Evolutionary conservation across 805 yeast genomes (phyloP), one percentile per base, ranked within the genome.

Genomic region (Saccharomycopsis microspora): DNA sequence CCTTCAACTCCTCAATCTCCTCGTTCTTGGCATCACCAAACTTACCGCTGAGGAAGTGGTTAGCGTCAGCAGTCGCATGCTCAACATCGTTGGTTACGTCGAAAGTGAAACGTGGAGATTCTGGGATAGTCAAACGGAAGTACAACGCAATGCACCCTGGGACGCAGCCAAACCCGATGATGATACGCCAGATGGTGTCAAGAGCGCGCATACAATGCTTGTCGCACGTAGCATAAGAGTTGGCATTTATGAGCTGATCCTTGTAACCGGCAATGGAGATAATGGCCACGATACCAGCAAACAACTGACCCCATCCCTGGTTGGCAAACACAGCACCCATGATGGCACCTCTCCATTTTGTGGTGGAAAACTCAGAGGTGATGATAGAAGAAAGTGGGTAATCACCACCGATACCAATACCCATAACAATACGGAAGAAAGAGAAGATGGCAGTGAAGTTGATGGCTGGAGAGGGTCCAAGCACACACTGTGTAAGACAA

Each of bases 341-440:
- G 58, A 86, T 86, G 55, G 96, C 95, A 75, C 96, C 96, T 80
- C 96, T 85, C 95, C 95, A 87, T 67, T 84, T 86, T 56, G 96
- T 87, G 51, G 96, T 85, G 31, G 96, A 76, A 60, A 87, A 87
- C 71, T 87, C 96, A 50, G 96, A 82, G 6, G 95, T 82, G 56
- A 87, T 87, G 64, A 87, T 82, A n/a, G 95, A 85, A 11, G 95
- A 85, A 60, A 88, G 74, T 57, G 96, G 96, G 65, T 87, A 87
- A 70, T 87, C 96, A 75, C 96, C 96, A 71, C 96, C 96, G 58
- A 87, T 88, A 78, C 96, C 96, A 58, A 88, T 82, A 74, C 96
- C 96, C 86, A 81, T 82, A 54, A 87, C 61, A 56, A 87, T 80
- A 78, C 96, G 83, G 69, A 79, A 81, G 60, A 82, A 80, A 7